These are phyloP conservation scores for Pascua guehoae DNA, from an alignment of 1,284 basidiomycete genomes.

Conservation along the genomic window DNA sequence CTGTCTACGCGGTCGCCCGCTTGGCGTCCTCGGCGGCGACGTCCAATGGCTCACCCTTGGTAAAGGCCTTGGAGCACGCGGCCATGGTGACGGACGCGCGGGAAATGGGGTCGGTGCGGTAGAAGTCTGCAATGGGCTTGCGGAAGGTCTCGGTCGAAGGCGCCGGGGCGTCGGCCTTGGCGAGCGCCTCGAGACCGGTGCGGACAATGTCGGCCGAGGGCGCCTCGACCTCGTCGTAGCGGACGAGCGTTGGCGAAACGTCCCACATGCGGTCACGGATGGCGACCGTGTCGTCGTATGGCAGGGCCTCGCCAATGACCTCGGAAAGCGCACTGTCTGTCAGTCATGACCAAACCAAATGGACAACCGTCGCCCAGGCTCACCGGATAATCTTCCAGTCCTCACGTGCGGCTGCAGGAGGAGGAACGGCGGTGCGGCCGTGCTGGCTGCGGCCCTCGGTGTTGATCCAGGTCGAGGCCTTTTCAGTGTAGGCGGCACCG, in stretches of 20 bases:
- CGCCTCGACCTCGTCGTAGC: conserved; percentile 80
- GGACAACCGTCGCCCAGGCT: conserved; percentile 24
- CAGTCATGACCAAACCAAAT: background rate
- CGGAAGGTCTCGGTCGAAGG: conserved; percentile 61
- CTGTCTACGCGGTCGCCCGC: conserved; percentile 18
- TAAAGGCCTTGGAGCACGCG: conserved; percentile 48
- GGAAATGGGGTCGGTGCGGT: conserved; percentile 69
- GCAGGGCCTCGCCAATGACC: conserved; percentile 70
- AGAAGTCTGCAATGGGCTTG: conserved; percentile 89
- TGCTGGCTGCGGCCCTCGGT: conserved; percentile 92
- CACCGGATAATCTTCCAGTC: conserved; percentile 98
- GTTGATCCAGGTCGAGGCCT: conserved; percentile 91
- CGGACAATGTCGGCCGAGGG: conserved; percentile 69
- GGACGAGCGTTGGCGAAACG: conserved; percentile 83
- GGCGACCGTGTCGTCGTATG: conserved; percentile 85
- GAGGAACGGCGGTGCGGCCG: conserved; percentile 87
- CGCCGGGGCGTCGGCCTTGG: conserved; percentile 52
- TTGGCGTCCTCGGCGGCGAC: conserved; percentile 14
- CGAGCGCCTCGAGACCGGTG: conserved; percentile 65
- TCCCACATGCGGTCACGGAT: conserved; percentile 96
- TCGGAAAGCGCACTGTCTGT: conserved; percentile 77
- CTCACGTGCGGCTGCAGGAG: conserved; percentile 89
- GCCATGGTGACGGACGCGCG: conserved; percentile 53
- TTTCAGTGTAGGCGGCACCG: conserved; percentile 93
- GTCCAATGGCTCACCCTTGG: conserved; percentile 37